phyloP scores from a whole-genome alignment of 495 filamentous ascomycete species.

The Aspergillus kassunensis region DNA sequence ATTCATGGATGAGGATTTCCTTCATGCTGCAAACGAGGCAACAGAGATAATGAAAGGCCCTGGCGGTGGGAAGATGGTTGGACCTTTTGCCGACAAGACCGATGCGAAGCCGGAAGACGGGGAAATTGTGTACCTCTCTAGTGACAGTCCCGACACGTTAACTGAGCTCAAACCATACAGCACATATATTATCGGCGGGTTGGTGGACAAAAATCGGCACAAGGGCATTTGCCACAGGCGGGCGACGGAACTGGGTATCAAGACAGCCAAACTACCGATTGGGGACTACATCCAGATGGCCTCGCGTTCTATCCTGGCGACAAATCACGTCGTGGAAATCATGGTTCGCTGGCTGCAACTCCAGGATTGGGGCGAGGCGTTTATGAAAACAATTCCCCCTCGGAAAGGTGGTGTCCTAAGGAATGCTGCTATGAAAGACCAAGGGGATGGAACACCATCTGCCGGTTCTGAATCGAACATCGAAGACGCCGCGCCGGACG shows the following conservation, averaged over 20 bases:
- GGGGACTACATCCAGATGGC: slow-evolving; percentile 88
- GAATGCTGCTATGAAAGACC: slow-evolving; percentile 4
- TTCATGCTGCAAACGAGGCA: slow-evolving; percentile 56
- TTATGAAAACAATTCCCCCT: slow-evolving; percentile 79
- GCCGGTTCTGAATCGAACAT: slow-evolving; percentile 16
- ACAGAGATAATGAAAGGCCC: slow-evolving; percentile 54
- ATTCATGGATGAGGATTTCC: slow-evolving; percentile 67
- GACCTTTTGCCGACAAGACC: slow-evolving; percentile 44
- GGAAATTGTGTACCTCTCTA: slow-evolving; percentile 79
- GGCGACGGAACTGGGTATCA: slow-evolving; percentile 68
- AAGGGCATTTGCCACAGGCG: slow-evolving; percentile 89
- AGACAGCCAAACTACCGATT: slow-evolving; percentile 88
- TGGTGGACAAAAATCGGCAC: slow-evolving; percentile 93
- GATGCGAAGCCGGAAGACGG: slow-evolving; percentile 43
- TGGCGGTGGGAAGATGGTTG: slow-evolving; percentile 49
- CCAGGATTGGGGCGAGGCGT: slow-evolving; percentile 86
- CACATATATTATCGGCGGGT: slow-evolving; percentile 87
- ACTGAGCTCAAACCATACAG: slow-evolving; percentile 75
- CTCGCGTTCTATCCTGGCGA: slow-evolving; percentile 75
- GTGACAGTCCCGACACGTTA: slow-evolving; percentile 79
- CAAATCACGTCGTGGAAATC: slow-evolving; percentile 95
- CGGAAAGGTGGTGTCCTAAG: slow-evolving; percentile 70
- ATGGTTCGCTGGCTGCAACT: slow-evolving; percentile 88
- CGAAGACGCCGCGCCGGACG: slow-evolving; percentile 18
- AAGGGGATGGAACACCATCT: slow-evolving; percentile 7